Evolutionary conservation across 345 rosid genomes (phyloP).

Genomic region (Gossypium raimondii): DNA sequence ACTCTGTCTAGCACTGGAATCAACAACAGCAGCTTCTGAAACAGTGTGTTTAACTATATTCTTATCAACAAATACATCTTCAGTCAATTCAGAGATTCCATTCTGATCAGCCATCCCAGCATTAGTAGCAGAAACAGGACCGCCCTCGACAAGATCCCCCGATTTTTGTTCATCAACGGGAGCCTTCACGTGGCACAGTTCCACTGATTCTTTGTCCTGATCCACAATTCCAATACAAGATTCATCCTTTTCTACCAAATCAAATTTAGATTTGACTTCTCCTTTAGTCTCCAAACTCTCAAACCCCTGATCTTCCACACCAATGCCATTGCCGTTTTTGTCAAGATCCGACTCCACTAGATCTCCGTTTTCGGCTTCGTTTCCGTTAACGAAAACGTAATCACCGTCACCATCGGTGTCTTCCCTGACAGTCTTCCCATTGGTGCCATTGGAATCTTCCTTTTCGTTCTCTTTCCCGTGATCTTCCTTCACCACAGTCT

Average conservation of each 20-base stretch:
- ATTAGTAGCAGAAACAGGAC: neutral
- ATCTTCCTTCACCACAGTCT: slow-evolving; percentile 23
- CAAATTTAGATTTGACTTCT: slow-evolving; percentile 27
- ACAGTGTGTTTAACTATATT: neutral
- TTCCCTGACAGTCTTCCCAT: slow-evolving; percentile 32
- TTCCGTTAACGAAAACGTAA: slow-evolving; percentile 39
- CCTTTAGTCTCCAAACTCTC: slow-evolving; percentile 20
- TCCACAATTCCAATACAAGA: slow-evolving; percentile 4
- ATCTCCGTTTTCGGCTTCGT: slow-evolving; percentile 32
- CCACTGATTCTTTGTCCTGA: slow-evolving; percentile 9
- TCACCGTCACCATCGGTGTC: slow-evolving; percentile 30
- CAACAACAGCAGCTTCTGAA: neutral
- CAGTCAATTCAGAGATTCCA: slow-evolving; percentile 3
- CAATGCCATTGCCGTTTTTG: neutral
- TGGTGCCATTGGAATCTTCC: slow-evolving; percentile 34
- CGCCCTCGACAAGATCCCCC: neutral
- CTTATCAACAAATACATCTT: neutral
- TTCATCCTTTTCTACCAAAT: slow-evolving; percentile 5
- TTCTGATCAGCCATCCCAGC: neutral
- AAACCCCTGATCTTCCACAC: neutral
- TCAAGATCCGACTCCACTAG: slow-evolving; percentile 16
- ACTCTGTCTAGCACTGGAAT: neutral
- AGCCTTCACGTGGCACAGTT: slow-evolving; percentile 9
- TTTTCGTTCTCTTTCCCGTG: slow-evolving; percentile 17
- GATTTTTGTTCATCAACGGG: neutral